A percentile compares a stretch with the other conserved stretches of the same genome.
Conservation (phyloP, 2,329 filamentous ascomycete species). For the Colletotrichum gloeosporioides region DNA sequence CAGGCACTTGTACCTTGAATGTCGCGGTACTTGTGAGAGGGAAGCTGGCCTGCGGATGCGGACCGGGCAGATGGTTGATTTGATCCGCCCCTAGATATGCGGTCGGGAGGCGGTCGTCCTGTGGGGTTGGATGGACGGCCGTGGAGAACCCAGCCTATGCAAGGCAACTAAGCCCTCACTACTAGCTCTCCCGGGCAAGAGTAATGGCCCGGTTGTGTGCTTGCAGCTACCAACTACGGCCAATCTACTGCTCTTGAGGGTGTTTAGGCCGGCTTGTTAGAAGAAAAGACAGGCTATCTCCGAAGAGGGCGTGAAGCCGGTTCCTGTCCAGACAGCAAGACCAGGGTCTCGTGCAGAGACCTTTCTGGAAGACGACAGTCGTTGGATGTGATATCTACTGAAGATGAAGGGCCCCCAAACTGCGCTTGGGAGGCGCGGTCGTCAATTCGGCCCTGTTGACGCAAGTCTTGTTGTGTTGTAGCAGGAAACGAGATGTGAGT, state of each 20-base stretch:
- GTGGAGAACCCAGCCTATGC: slow-evolving; percentile 18
- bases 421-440: not conserved
- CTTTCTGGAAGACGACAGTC: slow-evolving; percentile 12
- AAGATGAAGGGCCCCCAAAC: slow-evolving; percentile 1
- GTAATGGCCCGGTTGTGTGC: not conserved
- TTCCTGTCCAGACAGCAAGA: not conserved
- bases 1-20: slow-evolving; percentile 20
- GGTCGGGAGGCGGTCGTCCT: slow-evolving; percentile 14
- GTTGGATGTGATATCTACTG: slow-evolving; percentile 6
- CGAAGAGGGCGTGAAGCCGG: slow-evolving; percentile 6
- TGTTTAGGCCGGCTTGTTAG: not conserved
- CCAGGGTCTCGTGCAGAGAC: slow-evolving; percentile 10
- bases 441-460: slow-evolving; percentile 3
- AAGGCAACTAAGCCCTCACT: slow-evolving; percentile 4
- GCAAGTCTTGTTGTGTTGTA: slow-evolving; percentile 3
- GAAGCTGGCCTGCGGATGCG: slow-evolving; percentile 17
- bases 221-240: not conserved
- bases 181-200: slow-evolving; percentile 1
- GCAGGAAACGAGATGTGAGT: not conserved
- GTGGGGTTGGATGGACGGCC: slow-evolving; percentile 19
- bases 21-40: slow-evolving; percentile 24
- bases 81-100: slow-evolving; percentile 22
- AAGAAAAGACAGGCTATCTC: slow-evolving; percentile 2
- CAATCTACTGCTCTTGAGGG: not conserved
- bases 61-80: slow-evolving; percentile 21